Evolutionary conservation across 192 early-diverging fungal genomes (phyloP), one percentile per base, ranked within the genome.

Genomic region (Linnemannia exigua): DNA sequence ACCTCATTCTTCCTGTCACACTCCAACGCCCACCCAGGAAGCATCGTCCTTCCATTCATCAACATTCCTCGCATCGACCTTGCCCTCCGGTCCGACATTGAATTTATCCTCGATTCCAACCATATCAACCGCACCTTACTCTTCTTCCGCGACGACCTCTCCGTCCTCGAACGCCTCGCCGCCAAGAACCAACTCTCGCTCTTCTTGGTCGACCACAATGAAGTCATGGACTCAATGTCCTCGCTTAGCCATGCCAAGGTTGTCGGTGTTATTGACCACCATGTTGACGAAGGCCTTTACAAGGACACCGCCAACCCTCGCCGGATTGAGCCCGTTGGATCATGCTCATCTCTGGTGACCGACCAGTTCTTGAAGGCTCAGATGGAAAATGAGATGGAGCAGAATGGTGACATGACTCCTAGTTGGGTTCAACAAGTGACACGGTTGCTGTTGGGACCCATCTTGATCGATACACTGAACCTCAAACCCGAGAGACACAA

Each of bases 201-300:
- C 28, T 77, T 93, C 70, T 80, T 96, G 6, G 88, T 93, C 12
- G 95, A 96, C 72, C 95, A 96, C 70, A 96, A 96, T 82, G 79
- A 87, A n/a, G 77, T 95, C 74, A 63, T 87, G 17, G 52, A 77
- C 71, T 67, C 88, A 70, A 71, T 89, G 67, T 25, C 70, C 22
- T 66, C 78, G 15, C 36, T 84, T 63, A 54, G 51, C 0, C 63
- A 50, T 75, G 36, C 68, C 2, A 81, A 81, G 19, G 90, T 96
- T 16, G 79, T 88, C 2, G 92, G 92, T 15, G 74, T 96, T 22
- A 52, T 96, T 8, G 95, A 96, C 86, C 95, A 96, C 73, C 95
- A 96, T 80, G 74, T 69, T 16, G 95, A 96, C 78, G 93, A 93
- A 75, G 74, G 81, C 11, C 63, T 89, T 12, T 92, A 94, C 74